These are phyloP conservation scores for Sporisorium exsertum DNA, from an alignment of 1,284 basidiomycete species.

Conservation along the genomic window DNA sequence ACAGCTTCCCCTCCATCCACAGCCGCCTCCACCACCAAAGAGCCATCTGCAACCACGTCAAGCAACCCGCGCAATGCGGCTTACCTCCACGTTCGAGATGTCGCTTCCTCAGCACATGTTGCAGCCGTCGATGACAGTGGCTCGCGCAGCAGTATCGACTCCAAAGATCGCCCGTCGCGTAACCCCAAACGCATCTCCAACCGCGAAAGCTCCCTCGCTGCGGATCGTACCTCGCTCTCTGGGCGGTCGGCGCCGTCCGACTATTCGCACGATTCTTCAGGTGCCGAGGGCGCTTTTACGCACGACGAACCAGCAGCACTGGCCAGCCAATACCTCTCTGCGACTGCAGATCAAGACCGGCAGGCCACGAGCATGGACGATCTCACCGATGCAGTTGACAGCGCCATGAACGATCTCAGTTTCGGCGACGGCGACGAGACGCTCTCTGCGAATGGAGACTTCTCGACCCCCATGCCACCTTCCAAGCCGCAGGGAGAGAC, in stretches of 20 bases:
- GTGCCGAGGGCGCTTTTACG: conserved; percentile 20
- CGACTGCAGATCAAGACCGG: not conserved
- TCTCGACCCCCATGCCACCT: conserved; percentile 33
- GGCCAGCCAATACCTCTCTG: not conserved
- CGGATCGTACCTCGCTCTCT: conserved; percentile 23
- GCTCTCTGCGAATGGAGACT: conserved; percentile 29
- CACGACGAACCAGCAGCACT: conserved; percentile 11
- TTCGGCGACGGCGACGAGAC: conserved; percentile 53
- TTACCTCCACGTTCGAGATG: conserved; percentile 27
- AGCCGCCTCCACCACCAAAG: not conserved
- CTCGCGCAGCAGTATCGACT: conserved; percentile 35
- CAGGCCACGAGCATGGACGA: conserved; percentile 46
- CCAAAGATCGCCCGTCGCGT: conserved; percentile 33
- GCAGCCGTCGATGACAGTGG: conserved; percentile 11
- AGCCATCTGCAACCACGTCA: not conserved
- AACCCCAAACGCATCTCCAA: conserved; percentile 41
- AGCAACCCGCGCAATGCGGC: conserved; percentile 25
- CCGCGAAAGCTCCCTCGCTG: conserved; percentile 7
- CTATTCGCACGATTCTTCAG: conserved; percentile 51
- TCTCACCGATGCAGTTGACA: conserved; percentile 55
- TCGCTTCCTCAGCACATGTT: conserved; percentile 26
- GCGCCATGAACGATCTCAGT: conserved; percentile 59
- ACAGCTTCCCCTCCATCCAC: conserved; percentile 7
- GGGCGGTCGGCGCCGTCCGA: conserved; percentile 46
- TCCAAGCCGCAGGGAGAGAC: conserved; percentile 12